These are phyloP conservation scores for Petasospora fabianii DNA, from an alignment of 1,139 yeast species.

Conservation along the genomic window DNA sequence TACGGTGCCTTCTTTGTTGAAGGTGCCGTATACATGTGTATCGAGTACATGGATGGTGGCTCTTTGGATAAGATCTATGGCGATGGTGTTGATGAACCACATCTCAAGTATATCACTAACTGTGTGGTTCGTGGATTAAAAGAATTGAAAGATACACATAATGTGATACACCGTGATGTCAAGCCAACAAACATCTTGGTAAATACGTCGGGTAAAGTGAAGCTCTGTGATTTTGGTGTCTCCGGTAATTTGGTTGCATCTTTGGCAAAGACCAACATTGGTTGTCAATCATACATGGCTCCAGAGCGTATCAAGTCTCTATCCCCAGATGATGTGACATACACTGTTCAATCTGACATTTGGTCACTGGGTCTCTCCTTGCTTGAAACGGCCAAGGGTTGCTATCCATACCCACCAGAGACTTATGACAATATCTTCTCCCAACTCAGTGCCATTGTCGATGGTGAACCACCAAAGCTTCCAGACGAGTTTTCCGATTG, in stretches of 20 bases:
- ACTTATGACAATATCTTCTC: constrained; percentile 87
- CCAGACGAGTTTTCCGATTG: constrained; percentile 62
- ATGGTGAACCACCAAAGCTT: constrained; percentile 87
- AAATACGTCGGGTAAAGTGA: constrained; percentile 77
- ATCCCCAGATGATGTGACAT: constrained; percentile 66
- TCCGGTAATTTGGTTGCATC: constrained; percentile 94
- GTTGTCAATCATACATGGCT: constrained; percentile 98
- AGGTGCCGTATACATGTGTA: constrained; percentile 97
- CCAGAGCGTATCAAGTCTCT: constrained; percentile 86
- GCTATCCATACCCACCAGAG: constrained; percentile 94
- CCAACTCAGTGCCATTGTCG: constrained; percentile 92
- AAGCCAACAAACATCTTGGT: constrained; percentile 94
- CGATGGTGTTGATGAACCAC: constrained; percentile 77
- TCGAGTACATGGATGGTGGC: constrained; percentile 98
- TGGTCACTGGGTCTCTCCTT: constrained; percentile 94
- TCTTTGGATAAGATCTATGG: constrained; percentile 84
- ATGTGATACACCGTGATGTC: constrained; percentile 94
- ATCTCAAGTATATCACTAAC: constrained; percentile 77
- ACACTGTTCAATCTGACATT: constrained; percentile 91
- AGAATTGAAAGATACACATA: constrained; percentile 82
- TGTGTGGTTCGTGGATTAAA: constrained; percentile 79
- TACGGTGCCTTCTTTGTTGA: constrained; percentile 97
- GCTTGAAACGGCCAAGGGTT: constrained; percentile 84
- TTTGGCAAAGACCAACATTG: constrained; percentile 92
- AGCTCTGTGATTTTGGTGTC: constrained; percentile 95